Conservation (phyloP, 2,329 filamentous ascomycete genomes). For the Sporothrix pseudoabietina region DNA sequence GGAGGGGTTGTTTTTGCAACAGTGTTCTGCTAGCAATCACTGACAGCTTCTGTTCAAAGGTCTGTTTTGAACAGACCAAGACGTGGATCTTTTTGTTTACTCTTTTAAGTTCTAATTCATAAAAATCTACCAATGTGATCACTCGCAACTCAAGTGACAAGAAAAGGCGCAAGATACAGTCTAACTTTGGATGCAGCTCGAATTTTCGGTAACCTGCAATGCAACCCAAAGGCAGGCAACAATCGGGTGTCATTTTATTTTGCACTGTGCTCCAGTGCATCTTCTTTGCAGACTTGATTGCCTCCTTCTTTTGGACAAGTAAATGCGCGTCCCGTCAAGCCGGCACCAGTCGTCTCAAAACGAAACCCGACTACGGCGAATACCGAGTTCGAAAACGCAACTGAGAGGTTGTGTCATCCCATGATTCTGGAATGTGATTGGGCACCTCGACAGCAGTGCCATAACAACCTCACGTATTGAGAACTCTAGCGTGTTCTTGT, state of each 20-base stretch:
- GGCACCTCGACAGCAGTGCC: not conserved
- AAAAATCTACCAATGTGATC: too few relatives aligned
- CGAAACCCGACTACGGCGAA: not conserved
- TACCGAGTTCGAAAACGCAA: not conserved
- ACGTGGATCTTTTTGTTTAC: not conserved
- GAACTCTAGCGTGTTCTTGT: not conserved
- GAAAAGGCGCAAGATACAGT: not conserved
- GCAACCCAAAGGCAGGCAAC: conserved; percentile 15
- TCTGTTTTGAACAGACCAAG: not conserved
- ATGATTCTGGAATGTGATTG: not conserved
- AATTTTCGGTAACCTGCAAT: conserved; percentile 1
- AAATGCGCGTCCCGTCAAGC: not conserved
- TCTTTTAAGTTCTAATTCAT: too few relatives aligned
- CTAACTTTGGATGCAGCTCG: not conserved
- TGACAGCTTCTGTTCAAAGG: not conserved
- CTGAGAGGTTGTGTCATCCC: not conserved
- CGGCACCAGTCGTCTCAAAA: not conserved
- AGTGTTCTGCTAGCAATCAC: not conserved
- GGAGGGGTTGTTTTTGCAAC: not conserved
- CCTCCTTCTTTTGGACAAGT: not conserved
- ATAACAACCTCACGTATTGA: not conserved
- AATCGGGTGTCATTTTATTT: not conserved
- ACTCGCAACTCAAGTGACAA: not conserved
- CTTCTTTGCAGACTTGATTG: not conserved
- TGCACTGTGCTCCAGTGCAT: not conserved